These are phyloP conservation scores for Linderniella brevidens DNA, from an alignment of 257 asterid species.

Conservation along the genomic window DNA sequence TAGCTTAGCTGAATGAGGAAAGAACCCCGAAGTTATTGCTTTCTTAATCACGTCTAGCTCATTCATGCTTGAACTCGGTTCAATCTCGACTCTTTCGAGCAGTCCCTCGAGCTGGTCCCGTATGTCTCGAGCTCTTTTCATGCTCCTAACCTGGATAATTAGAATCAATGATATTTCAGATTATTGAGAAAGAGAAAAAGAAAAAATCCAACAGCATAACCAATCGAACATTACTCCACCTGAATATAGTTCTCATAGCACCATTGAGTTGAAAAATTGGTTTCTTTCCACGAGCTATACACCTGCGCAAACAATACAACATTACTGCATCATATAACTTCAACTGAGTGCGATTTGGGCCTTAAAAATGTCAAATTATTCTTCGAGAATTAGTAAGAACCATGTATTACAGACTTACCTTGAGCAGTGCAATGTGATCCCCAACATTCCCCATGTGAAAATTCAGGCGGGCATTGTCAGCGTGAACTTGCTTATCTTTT, in stretches of 20 bases:
- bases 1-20: constrained; percentile 67
- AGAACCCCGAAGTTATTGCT: constrained; percentile 71
- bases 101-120: constrained; percentile 88
- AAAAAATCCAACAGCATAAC: no score
- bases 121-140: constrained; percentile 91
- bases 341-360: not conserved
- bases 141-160: constrained; percentile 68
- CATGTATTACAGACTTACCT: no score
- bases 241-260: constrained; percentile 87
- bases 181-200: no score
- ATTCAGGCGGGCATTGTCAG: constrained; percentile 86
- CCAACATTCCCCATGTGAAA: constrained; percentile 94
- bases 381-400: no score
- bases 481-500: constrained; percentile 84
- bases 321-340: not conserved
- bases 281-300: constrained; percentile 82
- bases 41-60: constrained; percentile 62
- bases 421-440: constrained; percentile 76
- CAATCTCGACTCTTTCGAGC: constrained; percentile 83
- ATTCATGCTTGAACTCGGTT: constrained; percentile 35
- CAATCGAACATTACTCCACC: constrained; percentile 15
- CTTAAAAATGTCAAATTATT: no score
- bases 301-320: constrained; percentile 28
- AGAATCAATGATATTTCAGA: no score
- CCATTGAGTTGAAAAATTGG: constrained; percentile 84